phyloP scores from a whole-genome alignment of 2,329 filamentous ascomycete species.

The Seiridium cupressi region DNA sequence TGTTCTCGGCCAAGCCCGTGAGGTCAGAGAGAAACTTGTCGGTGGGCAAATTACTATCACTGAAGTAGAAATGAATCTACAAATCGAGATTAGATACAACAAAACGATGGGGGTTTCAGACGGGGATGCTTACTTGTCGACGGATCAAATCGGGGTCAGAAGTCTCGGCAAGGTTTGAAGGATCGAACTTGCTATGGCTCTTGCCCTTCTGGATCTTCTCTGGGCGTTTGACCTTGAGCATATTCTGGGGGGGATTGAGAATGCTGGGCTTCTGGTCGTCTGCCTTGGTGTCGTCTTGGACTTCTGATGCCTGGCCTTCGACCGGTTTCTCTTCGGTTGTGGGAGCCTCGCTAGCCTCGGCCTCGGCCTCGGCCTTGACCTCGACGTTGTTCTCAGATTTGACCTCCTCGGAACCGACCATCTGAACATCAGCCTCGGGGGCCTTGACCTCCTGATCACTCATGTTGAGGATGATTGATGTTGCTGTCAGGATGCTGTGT shows the following conservation, averaged over 20 bases:
- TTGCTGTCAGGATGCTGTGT: not conserved
- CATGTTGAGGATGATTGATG: constrained; percentile 14
- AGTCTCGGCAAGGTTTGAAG: constrained; percentile 64
- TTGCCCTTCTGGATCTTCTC: constrained; percentile 38
- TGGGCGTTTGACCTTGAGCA: constrained; percentile 44
- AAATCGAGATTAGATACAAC: not conserved
- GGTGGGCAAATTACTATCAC: constrained; percentile 62
- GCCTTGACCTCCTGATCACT: constrained; percentile 38
- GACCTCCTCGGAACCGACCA: not conserved
- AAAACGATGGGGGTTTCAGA: not conserved
- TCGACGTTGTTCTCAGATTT: not conserved
- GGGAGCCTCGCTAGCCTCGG: constrained; percentile 1
- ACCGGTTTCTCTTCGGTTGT: constrained; percentile 21
- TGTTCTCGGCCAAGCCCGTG: constrained; percentile 77
- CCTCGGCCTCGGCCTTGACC: not conserved
- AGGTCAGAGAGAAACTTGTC: constrained; percentile 85
- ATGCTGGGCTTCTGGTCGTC: constrained; percentile 7
- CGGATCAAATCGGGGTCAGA: constrained; percentile 80
- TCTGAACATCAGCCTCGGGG: constrained; percentile 16
- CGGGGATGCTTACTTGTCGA: constrained; percentile 61
- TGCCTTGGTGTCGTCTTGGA: constrained; percentile 18
- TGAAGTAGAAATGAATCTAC: constrained; percentile 51
- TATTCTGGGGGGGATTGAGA: constrained; percentile 22
- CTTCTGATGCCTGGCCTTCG: constrained; percentile 11
- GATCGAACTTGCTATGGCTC: constrained; percentile 66